Evolutionary conservation across 305 asterid genomes (phyloP).

Genomic region (Lippia alba): DNA sequence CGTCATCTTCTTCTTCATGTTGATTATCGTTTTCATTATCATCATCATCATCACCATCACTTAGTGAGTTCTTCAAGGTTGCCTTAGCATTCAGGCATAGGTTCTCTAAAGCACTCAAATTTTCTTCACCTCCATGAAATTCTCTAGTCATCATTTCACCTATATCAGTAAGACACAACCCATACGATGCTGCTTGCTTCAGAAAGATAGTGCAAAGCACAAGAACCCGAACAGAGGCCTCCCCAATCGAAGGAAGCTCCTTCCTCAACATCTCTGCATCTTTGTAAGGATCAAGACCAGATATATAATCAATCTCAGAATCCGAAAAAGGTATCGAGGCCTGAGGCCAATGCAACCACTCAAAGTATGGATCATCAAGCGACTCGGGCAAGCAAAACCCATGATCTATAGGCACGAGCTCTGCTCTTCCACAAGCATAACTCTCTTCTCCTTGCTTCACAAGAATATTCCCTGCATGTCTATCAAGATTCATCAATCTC

Average conservation of each 20-base stretch:
- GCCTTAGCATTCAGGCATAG: slow-evolving; percentile 66
- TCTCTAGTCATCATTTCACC: slow-evolving; percentile 88
- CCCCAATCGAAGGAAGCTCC: slow-evolving; percentile 68
- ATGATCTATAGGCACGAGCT: slow-evolving; percentile 87
- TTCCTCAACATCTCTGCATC: slow-evolving; percentile 69
- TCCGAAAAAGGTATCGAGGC: slow-evolving; percentile 81
- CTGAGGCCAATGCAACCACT: slow-evolving; percentile 94
- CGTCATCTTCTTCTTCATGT: slow-evolving; percentile 35
- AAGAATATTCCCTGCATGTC: slow-evolving; percentile 87
- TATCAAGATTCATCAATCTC: slow-evolving; percentile 80
- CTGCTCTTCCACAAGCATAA: slow-evolving; percentile 54
- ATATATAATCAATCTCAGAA: slow-evolving; percentile 66
- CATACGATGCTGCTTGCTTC: slow-evolving; percentile 62
- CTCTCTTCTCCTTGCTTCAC: slow-evolving; percentile 63
- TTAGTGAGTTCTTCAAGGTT: slow-evolving; percentile 38
- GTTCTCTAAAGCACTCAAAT: slow-evolving; percentile 69
- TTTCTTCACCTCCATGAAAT: slow-evolving; percentile 63
- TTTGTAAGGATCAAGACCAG: slow-evolving; percentile 70
- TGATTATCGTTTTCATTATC: slow-evolving; percentile 34
- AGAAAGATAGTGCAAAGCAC: slow-evolving; percentile 75
- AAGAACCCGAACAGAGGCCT: slow-evolving; percentile 74
- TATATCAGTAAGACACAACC: slow-evolving; percentile 78
- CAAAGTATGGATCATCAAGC: slow-evolving; percentile 86
- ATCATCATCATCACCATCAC: slow-evolving; percentile 33
- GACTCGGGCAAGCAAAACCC: slow-evolving; percentile 88